Percentiles rank a stretch among this genome's conserved stretches.
phyloP scores from a whole-genome alignment of 306 rosid species.

The Rosa persica region DNA sequence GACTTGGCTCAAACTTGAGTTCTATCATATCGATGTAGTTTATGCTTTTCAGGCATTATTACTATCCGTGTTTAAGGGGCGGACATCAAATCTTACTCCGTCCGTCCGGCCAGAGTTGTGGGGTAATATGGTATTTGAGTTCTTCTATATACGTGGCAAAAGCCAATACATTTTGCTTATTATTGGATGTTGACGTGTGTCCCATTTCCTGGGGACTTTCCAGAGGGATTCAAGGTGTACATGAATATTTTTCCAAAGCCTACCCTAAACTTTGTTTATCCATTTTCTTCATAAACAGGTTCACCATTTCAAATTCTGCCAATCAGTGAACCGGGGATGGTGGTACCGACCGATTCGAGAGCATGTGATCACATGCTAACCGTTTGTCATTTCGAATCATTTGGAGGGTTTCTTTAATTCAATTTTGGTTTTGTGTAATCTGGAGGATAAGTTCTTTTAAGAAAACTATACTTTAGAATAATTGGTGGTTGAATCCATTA shows the following conservation, averaged over 20 bases:
- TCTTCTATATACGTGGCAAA: background rate
- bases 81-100: background rate
- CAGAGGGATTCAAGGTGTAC: slow-evolving; percentile 7
- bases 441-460: slow-evolving; percentile 6
- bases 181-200: slow-evolving; percentile 9
- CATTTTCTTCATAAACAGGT: background rate
- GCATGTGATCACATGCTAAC: slow-evolving; percentile 86
- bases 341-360: slow-evolving; percentile 49
- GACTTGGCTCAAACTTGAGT: too few species aligned
- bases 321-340: slow-evolving; percentile 52
- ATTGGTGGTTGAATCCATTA: slow-evolving; percentile 10
- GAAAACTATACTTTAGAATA: background rate
- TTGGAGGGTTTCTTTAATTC: background rate
- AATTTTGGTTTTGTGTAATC: background rate
- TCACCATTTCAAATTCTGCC: slow-evolving; percentile 13
- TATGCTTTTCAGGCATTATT: too few species aligned
- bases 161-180: background rate
- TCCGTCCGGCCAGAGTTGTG: background rate
- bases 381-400: slow-evolving; percentile 41
- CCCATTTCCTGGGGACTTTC: background rate
- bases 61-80: too few species aligned
- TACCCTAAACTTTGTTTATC: background rate
- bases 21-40: too few species aligned
- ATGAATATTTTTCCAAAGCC: background rate
- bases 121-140: background rate